Evolutionary conservation across 2,329 filamentous ascomycete species (phyloP), one percentile per base, ranked within the genome.

Genomic region (Cladophialophora bantiana): DNA sequence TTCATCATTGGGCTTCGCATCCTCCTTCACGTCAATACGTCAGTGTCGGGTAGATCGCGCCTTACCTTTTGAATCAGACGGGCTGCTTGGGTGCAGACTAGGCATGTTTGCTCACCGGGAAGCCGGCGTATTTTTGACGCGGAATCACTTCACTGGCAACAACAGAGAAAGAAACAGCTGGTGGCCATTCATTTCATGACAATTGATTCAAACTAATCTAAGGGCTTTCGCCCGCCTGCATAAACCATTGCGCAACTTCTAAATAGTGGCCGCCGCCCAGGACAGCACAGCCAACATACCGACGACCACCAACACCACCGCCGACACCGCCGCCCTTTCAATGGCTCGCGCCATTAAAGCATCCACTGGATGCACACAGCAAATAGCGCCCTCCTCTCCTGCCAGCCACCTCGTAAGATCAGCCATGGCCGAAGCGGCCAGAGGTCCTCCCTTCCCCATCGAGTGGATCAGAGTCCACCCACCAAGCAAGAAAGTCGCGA

Each of bases 401-500:
- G 40, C 61, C 38, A 68, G 48, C 45, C 55, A 48, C 32, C 52
- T 50, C 13, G 66, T 68, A 54, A 70, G 31, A 36, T 64, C 61
- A 4, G 63, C 61, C 68, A 70, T 68, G 52, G 66, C 64, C 57
- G 31, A 26, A 10, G 38, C 35, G 26, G 68, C 64, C 57, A 67
- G 54, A 52, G 54, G 36, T 15, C 67, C 68, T 18, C 59, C 60
- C 34, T 53, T 48, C 15, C 54, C 61, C 57, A 70, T 68, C 35
- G 64, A 62, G 50, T 69, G 63, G 57, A 65, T 59, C 66, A 70
- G 36, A 40, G 61, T 56, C 48, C 68, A 70, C 34, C 68, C 68
- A 38, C 68, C 68, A 20, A 68, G 42, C 40, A 64, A 48, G 20
- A 63, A 70, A 18, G 64, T 64, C 15, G 53, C 55, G 31, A 48